Conservation (phyloP, 2,329 filamentous ascomycete species). For the Ramularia collo-cygni region DNA sequence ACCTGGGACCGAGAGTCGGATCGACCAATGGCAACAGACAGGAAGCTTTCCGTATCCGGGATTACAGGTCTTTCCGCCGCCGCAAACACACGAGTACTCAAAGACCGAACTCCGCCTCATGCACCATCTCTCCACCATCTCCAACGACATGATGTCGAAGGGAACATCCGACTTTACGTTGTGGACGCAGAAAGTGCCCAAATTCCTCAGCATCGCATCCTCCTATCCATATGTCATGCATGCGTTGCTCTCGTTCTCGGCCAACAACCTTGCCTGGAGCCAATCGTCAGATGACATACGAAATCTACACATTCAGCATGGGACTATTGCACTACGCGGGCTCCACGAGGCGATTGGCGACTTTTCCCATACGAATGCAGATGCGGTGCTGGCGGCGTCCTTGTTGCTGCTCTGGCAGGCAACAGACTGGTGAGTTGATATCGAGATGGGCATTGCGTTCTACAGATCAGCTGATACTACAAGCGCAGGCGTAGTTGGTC, state of each 20-base stretch:
- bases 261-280: conserved; percentile 85
- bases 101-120: conserved; percentile 79
- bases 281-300: conserved; percentile 78
- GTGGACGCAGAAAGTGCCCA: conserved; percentile 89
- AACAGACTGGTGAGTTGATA: conserved; percentile 75
- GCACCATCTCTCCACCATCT: conserved; percentile 81
- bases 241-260: conserved; percentile 85
- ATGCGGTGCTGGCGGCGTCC: conserved; percentile 85
- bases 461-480: not conserved
- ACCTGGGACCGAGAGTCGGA: conserved; percentile 71
- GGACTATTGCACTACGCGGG: conserved; percentile 76
- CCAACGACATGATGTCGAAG: conserved; percentile 72
- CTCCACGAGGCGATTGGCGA: conserved; percentile 78
- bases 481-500: conserved; percentile 75
- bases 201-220: conserved; percentile 78
- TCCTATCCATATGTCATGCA: conserved; percentile 89
- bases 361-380: conserved; percentile 80
- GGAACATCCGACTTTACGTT: conserved; percentile 70
- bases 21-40: conserved; percentile 76
- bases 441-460: no score
- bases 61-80: conserved; percentile 67
- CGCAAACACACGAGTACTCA: conserved; percentile 65
- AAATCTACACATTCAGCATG: conserved; percentile 84
- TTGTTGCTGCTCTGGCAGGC: conserved; percentile 93
- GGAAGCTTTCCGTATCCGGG: conserved; percentile 80